Base-by-base conservation (phyloP, 768 basidiomycete genomes). In the Boletus coccyginus region DNA sequence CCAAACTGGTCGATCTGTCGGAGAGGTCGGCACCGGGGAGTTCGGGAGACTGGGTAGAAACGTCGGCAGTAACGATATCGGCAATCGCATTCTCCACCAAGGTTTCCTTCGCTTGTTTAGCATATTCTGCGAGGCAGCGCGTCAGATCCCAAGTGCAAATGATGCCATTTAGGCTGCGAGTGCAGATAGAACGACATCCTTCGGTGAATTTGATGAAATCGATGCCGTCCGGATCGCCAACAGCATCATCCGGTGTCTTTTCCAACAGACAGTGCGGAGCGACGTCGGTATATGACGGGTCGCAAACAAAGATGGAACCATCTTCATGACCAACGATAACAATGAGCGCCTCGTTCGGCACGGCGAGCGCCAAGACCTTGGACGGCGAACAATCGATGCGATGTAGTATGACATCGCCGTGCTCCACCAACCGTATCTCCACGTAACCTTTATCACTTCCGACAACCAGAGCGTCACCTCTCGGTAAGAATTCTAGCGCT, bases 251-350 rank as follows among this genome's bases (percentile, higher is more conserved):
- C 32, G 47, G 46, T 7, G 52, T 45, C 24, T 52, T 48, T 39
- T 35, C 33, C 21, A 46, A 29, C 19, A 58, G 48, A 13, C 49
- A 51, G 32, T 57, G 62, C 14, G 62, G 54, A 7, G 16, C 11
- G 33, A 46, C 13, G n/a, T 55, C 2, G n/a, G 27, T 6, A 19
- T 35, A 38, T 14, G 55, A 43, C 13, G 61, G 62, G 46, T 59
- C 56, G 64, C 64, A 66, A 17, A 64, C 17, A 39, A 57, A 59
- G 3, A 58, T 19, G 41, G 65, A 60, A 5, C 61, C 58, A 33
- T 66, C 55, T 43, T 43, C 53, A 9, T 53, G 44, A 14, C 61
- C 65, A n/a, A 55, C 29, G 32, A 58, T 32, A 27, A 61, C 52
- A n/a, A 56, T 52, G 13, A 60, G 33, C 5, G 53, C 49, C 29